Evolutionary conservation across 352 stramenopile genomes (phyloP), one percentile per base, ranked within the genome.

Genomic region (Elongisporangium anandrum): DNA sequence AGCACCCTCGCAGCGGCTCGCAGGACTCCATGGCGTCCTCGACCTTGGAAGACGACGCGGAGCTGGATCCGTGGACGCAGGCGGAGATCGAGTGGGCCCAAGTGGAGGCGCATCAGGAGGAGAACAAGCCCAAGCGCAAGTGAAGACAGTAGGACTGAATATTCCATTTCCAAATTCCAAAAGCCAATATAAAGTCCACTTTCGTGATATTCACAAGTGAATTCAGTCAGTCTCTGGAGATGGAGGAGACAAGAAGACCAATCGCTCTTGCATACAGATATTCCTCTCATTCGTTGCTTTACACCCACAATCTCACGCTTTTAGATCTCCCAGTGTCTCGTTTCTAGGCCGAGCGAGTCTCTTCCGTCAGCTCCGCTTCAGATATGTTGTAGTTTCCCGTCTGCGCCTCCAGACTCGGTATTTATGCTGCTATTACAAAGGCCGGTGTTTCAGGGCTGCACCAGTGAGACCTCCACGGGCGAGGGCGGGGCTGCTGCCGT

Each of bases 41-140:
- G 23, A 51, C 59, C 20, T 61, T 71, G 6, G 60, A 59, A 20
- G 66, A 71, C 12, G 65, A 75, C 22, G 68, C 68, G 6, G 74
- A 79, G 26, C 51, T 74, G 16, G 79, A 91, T 47, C 81, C 79
- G 24, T 91, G 81, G 81, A 63, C 68, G 0, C 71, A 87, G 68
- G 81, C 81, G 8, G 81, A 91, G 58, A 73, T 75, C 34, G 81
- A 91, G 52, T 91, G 81, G 81, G 81, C 81, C 0, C 54, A 76
- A 47, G 67, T 91, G 3, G 81, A 91, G 58, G 75, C 79, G 12
- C 66, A 69, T 24, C 79, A 89, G 59, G 75, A 89, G 34, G 34
- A 45, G 34, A 17, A 9, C 10, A 45, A 45, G 9, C 34, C 34
- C 34, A 45, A 45, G 12, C 34, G 34, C 34, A 45, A 45, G 34